Evolutionary conservation across 495 filamentous ascomycete genomes (phyloP), one percentile per base, ranked within the genome.

Genomic region (Aspergillus ostianus): DNA sequence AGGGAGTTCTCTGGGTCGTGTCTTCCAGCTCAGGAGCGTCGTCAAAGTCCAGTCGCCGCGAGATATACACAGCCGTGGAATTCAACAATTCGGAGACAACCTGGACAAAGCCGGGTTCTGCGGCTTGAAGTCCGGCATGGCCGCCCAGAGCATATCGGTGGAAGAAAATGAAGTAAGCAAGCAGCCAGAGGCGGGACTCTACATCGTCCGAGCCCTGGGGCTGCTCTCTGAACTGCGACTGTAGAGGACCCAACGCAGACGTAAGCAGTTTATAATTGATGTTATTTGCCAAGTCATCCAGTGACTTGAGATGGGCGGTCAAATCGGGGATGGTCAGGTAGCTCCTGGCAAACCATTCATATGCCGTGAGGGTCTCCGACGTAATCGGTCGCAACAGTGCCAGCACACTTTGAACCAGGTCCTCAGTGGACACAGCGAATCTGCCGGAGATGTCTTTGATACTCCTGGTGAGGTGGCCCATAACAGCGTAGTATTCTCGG

Each of bases 121-220:
- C 73, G 13, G 74, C 60, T 68, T 77, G 70, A 55, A 70, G 58
- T 32, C 69, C 67, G 6, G 63, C 69, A 59, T 77, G 70, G 60
- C 55, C 75, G 70, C 80, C 76, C 51, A 82, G 66, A 41, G 77
- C 73, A 63, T 77, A 68, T 17, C 83, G 81, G 62, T 89, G 84
- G 49, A 96, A 84, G 64, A 82, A 90, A 52, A 97, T 88, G 59
- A 92, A 85, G 67, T 96, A 89, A 20, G 88, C 82, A 51, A 97
- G 73, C 20, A 98, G 78, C 88, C 92, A 95, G 20, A 92, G 74
- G 17, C 81, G 79, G 50, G 65, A 64, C 53, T 75, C 66, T 10
- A 65, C 67, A 32, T 79, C 74, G 3, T 73, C 65, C 8, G 62
- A 50, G 47, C 51, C 64, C 19, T 59, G 50, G 21, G 58, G 59